phyloP scores from a whole-genome alignment of 768 basidiomycete species.

The Termitomyces sp. region DNA sequence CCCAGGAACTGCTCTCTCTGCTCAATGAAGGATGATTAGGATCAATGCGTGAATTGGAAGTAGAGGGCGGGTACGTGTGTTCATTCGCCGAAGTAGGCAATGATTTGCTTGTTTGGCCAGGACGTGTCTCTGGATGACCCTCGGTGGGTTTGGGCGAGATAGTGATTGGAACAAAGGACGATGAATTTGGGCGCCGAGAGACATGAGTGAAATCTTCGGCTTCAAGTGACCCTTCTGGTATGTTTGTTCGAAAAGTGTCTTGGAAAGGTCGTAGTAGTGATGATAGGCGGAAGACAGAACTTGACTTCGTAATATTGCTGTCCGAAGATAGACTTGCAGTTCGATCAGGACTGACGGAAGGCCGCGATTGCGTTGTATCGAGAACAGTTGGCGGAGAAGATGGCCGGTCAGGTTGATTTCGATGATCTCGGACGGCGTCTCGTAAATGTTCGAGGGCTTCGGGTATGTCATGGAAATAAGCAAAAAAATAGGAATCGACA shows the following conservation, averaged over 20 bases:
- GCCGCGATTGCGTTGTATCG: constrained; percentile 53
- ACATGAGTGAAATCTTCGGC: constrained; percentile 72
- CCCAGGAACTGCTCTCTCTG: constrained; percentile 54
- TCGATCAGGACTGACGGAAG: constrained; percentile 32
- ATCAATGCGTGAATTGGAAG: constrained; percentile 41
- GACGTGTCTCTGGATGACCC: constrained; percentile 8
- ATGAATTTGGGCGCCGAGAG: constrained; percentile 45
- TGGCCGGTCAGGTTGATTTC: constrained; percentile 28
- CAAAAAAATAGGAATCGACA: constrained; percentile 89
- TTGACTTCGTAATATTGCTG: constrained; percentile 24
- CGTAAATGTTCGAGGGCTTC: constrained; percentile 79
- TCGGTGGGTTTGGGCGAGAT: constrained; percentile 29
- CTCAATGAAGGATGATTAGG: constrained; percentile 43
- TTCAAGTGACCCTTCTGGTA: constrained; percentile 28
- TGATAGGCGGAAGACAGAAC: constrained; percentile 57
- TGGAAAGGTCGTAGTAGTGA: constrained; percentile 67
- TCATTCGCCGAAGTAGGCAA: constrained; percentile 26
- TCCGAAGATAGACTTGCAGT: constrained; percentile 32
- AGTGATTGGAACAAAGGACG: constrained; percentile 60
- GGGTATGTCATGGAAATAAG: constrained; percentile 84
- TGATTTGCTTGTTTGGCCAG: constrained; percentile 10
- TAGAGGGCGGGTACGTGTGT: constrained; percentile 81
- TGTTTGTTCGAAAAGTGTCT: constrained; percentile 13
- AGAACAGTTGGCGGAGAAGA: constrained; percentile 36
- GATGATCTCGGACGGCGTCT: constrained; percentile 60